A percentile compares a stretch with the other conserved stretches of the same genome.
These are phyloP conservation scores for Xylaria grammica DNA, from an alignment of 495 filamentous ascomycete genomes.

Conservation along the genomic window DNA sequence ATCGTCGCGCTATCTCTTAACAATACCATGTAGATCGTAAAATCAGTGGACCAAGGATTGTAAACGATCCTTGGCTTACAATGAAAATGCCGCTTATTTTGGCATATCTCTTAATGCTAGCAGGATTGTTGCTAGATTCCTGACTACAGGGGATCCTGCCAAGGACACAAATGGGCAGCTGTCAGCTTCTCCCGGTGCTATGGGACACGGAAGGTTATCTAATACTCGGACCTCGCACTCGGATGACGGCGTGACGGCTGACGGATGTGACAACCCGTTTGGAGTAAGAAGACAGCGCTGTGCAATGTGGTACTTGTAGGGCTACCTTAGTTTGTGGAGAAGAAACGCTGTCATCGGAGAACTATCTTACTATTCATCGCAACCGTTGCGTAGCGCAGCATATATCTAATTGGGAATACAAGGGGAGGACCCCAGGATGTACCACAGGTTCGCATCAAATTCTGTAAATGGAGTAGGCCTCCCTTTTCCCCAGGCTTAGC, in stretches of 20 bases:
- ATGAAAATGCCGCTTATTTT: neutral
- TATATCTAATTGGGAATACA: too few species aligned
- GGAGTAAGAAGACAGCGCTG: neutral
- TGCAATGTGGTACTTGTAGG: conserved; percentile 5
- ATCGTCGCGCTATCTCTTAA: neutral
- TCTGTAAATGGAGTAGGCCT: too few species aligned
- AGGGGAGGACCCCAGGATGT: too few species aligned
- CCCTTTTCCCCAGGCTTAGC: too few species aligned
- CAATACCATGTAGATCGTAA: neutral
- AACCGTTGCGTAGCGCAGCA: too few species aligned
- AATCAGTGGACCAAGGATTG: conserved; percentile 7
- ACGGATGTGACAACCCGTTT: conserved; percentile 12
- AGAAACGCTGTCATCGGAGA: neutral
- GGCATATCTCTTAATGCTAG: neutral
- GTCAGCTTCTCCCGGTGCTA: neutral
- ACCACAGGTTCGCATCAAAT: too few species aligned
- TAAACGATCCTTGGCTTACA: neutral
- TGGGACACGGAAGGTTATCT: neutral
- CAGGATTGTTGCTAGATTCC: too few species aligned
- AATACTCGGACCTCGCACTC: too few species aligned
- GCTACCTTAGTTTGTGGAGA: conserved; percentile 14
- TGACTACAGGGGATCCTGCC: too few species aligned
- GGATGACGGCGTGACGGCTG: neutral
- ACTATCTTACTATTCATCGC: too few species aligned
- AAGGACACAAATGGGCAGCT: too few species aligned